Percentiles rank a stretch among this genome's conserved stretches.
Evolutionary conservation across 768 basidiomycete species (phyloP).

Genomic region (Clavaria fumosa): DNA sequence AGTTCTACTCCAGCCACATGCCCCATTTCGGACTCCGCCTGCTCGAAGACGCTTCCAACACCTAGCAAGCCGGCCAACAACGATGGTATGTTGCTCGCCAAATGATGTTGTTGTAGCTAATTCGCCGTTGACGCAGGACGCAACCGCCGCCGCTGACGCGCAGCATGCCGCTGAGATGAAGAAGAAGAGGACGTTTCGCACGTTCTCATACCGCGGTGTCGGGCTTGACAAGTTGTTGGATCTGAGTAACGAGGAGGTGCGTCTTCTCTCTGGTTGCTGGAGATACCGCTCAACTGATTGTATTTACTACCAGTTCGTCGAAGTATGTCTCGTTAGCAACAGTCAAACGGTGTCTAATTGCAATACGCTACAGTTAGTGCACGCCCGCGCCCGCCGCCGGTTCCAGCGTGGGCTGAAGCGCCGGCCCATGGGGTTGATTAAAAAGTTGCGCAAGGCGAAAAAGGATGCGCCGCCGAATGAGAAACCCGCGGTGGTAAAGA

Average conservation of each 20-base stretch:
- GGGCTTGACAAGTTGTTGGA: slow-evolving; percentile 98
- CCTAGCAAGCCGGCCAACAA: no score
- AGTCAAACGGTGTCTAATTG: slow-evolving; percentile 3
- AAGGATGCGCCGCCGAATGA: slow-evolving; percentile 99
- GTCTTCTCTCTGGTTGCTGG: slow-evolving; percentile 17
- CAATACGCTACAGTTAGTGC: slow-evolving; percentile 55
- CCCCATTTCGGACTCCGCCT: slow-evolving; percentile 19
- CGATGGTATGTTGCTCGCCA: slow-evolving; percentile 1
- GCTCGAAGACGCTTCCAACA: no score
- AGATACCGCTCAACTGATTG: neutral
- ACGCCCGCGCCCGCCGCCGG: slow-evolving; percentile 94
- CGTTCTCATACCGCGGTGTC: slow-evolving; percentile 95
- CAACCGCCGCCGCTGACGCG: slow-evolving; percentile 77
- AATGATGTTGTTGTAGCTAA: neutral
- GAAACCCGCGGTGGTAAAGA: slow-evolving; percentile 98
- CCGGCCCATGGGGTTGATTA: slow-evolving; percentile 95
- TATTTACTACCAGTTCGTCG: slow-evolving; percentile 42
- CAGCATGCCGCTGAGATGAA: slow-evolving; percentile 90
- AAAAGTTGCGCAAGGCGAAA: slow-evolving; percentile 99
- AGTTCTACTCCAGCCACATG: slow-evolving; percentile 45
- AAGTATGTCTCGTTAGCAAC: slow-evolving; percentile 32
- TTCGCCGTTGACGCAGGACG: slow-evolving; percentile 38
- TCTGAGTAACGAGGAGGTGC: slow-evolving; percentile 86
- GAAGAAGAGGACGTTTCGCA: slow-evolving; percentile 98
- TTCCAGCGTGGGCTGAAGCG: slow-evolving; percentile 99